Evolutionary conservation across 306 rosid species (phyloP).

Genomic region (Trichosanthes truncata): DNA sequence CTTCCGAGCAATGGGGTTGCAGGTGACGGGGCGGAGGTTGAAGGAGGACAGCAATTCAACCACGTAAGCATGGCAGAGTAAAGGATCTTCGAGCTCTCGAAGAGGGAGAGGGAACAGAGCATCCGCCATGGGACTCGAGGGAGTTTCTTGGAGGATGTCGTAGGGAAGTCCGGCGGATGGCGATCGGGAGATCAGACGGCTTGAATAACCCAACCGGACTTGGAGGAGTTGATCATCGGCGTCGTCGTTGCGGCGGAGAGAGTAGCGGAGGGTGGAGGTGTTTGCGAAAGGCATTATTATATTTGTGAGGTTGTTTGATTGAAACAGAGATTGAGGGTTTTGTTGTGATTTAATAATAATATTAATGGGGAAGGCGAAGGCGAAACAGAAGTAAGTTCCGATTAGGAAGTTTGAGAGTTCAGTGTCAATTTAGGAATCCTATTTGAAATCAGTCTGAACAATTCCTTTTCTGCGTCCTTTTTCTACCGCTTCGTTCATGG

Average conservation of each 20-base stretch:
- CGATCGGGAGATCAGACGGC: background rate
- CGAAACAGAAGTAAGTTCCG: too few species aligned
- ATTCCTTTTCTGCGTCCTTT: too few species aligned
- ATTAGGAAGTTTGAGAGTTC: too few species aligned
- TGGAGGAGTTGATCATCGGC: background rate
- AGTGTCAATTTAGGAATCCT: too few species aligned
- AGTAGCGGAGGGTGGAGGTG: background rate
- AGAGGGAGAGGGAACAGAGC: background rate
- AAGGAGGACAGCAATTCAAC: background rate
- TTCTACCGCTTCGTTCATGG: too few species aligned
- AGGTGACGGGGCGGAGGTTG: background rate
- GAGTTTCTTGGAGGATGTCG: background rate
- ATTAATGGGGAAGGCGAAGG: too few species aligned
- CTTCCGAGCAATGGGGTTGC: background rate
- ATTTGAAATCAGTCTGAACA: too few species aligned
- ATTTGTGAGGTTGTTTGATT: background rate
- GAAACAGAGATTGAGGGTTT: background rate
- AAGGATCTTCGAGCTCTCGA: background rate
- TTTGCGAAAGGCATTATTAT: background rate
- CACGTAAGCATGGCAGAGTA: background rate
- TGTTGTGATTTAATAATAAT: too few species aligned
- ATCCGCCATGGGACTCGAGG: background rate
- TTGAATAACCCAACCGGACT: background rate
- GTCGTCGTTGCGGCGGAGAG: background rate
- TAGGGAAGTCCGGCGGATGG: background rate